Percentiles rank a stretch among this genome's conserved stretches.
Evolutionary conservation across 352 stramenopile genomes (phyloP).

Genomic region (Aphanomyces stellatus): DNA sequence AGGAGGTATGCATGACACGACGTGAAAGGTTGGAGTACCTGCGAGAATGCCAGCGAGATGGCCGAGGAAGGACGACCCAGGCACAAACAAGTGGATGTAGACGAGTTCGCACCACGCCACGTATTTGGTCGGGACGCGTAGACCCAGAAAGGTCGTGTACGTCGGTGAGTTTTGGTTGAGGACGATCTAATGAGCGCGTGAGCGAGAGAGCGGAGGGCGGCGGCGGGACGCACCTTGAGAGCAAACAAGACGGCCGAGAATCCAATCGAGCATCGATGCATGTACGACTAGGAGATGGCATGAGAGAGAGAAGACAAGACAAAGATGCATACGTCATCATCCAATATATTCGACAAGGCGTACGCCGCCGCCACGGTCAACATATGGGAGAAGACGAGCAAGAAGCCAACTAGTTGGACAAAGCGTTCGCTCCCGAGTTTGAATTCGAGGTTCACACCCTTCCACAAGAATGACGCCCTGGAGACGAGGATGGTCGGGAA

Average conservation of each 20-base stretch:
- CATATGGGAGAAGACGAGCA: conserved; percentile 54
- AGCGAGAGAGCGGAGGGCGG: background rate
- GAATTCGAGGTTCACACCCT: conserved; percentile 68
- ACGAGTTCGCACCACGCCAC: conserved; percentile 83
- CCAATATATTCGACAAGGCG: conserved; percentile 25
- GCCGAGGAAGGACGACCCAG: conserved; percentile 71
- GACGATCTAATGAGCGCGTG: conserved; percentile 10
- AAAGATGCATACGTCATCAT: conserved; percentile 7
- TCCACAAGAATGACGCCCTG: conserved; percentile 76
- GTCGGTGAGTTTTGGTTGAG: conserved; percentile 66
- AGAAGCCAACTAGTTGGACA: conserved; percentile 31
- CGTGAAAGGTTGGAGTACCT: conserved; percentile 26
- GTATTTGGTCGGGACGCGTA: conserved; percentile 80
- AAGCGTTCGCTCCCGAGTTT: conserved; percentile 46
- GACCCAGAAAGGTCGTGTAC: conserved; percentile 51
- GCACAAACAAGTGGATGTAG: conserved; percentile 74
- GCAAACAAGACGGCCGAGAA: conserved; percentile 74
- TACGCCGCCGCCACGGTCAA: conserved; percentile 43
- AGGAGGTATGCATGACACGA: background rate
- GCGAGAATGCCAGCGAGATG: conserved; percentile 82
- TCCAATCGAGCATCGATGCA: conserved; percentile 57
- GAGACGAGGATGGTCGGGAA: conserved; percentile 8
- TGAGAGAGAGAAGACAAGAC: background rate
- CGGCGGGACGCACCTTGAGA: conserved; percentile 44
- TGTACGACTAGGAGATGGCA: conserved; percentile 22